phyloP scores from a whole-genome alignment of 495 filamentous ascomycete species.

The Jackrogersella minutella region DNA sequence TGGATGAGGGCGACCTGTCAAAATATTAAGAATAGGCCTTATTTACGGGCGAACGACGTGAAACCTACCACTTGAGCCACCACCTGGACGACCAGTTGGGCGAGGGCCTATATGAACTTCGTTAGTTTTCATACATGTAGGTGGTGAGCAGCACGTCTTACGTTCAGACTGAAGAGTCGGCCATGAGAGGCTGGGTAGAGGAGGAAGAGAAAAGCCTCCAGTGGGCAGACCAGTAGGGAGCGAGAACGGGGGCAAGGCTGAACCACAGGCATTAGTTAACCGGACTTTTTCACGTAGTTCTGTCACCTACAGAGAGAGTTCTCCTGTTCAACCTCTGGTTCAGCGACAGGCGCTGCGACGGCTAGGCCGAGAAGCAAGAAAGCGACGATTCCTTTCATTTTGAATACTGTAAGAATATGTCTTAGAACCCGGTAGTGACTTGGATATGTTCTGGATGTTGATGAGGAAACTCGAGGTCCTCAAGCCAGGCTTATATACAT shows the following conservation, averaged over 20 bases:
- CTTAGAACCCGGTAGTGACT: constrained; percentile 1
- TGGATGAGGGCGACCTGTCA: neutral
- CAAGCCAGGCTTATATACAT: constrained; percentile 27
- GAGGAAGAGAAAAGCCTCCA: neutral
- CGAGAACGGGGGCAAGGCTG: neutral
- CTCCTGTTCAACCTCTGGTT: neutral
- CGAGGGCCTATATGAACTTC: constrained; percentile 4
- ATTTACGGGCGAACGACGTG: neutral
- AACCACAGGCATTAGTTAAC: no score
- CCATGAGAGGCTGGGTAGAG: constrained; percentile 9
- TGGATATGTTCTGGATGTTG: neutral
- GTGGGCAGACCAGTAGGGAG: constrained; percentile 17
- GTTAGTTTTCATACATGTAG: neutral
- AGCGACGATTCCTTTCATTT: constrained; percentile 36
- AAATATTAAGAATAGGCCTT: neutral
- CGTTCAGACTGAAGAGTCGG: constrained; percentile 17
- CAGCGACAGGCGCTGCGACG: constrained; percentile 19
- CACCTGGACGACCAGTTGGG: constrained; percentile 11
- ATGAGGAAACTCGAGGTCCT: neutral
- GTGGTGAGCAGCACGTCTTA: neutral
- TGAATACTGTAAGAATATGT: constrained; percentile 1
- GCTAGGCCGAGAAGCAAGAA: constrained; percentile 32
- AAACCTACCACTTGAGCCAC: constrained; percentile 7
- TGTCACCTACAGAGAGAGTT: no score
- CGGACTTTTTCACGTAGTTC: no score